Percentiles rank a stretch among this genome's conserved stretches.
Conservation (phyloP, 192 early-diverging fungal species). For the Oehlia diaphana region DNA sequence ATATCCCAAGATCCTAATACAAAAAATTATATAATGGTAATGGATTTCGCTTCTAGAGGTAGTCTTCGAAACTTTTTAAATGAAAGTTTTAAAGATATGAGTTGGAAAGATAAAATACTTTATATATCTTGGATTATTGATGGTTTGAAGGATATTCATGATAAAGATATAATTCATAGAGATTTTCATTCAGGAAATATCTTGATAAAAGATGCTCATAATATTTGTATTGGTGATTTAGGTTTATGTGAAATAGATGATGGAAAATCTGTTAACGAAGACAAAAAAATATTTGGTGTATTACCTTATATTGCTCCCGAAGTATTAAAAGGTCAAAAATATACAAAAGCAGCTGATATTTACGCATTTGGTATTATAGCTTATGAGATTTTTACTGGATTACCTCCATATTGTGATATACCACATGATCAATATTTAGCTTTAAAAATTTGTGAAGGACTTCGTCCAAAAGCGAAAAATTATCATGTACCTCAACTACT, state of each 20-base stretch:
- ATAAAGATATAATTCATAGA: neutral
- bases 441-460: no score
- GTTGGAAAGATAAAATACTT: neutral
- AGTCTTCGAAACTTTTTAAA: neutral
- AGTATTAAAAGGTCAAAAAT: neutral
- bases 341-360: neutral
- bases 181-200: neutral
- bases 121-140: neutral
- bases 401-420: constrained; percentile 4
- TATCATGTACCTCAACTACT: no score
- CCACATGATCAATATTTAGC: neutral
- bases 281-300: neutral
- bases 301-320: constrained; percentile 2
- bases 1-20: neutral
- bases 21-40: neutral
- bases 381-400: neutral
- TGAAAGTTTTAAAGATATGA: neutral
- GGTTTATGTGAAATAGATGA: neutral
- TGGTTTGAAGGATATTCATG: neutral
- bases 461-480: no score
- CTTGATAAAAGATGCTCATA: neutral
- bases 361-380: neutral
- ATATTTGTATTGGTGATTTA: constrained; percentile 1
- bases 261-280: neutral
- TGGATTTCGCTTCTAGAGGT: neutral